Evolutionary conservation across 805 yeast genomes (phyloP), one percentile per base, ranked within the genome.

Genomic region (Starmerella stellata): DNA sequence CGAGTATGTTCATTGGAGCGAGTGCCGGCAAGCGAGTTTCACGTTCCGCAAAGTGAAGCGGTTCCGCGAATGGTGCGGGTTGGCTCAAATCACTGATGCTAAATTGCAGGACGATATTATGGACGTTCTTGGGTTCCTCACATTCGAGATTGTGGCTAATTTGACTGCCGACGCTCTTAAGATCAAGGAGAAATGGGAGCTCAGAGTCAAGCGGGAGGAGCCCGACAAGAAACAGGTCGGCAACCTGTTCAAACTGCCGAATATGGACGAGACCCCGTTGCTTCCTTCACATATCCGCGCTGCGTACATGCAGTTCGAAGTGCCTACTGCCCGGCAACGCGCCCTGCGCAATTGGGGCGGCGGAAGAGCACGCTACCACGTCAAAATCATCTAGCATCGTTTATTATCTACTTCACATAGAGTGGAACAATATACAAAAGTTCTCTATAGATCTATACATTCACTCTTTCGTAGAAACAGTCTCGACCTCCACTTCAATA

Each of bases 1-100:
- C 51, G 98, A 90, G 55, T 90, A 90, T 52, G 98, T 85, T 15
- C 98, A 90, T 56, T 90, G 96, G 95, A 80, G 94, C 11, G 98
- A 90, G 53, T 90, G 98, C 59, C 71, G 98, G 44, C 98, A 90
- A 57, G 96, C 96, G 1, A 76, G 92, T 42, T 90, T 90, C 56
- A 90, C 98, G 1, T 90, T 83, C 52, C 69, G 95, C 49, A 90
- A 90, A 56, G 78, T 79, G n/a, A 83, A 83, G 55, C 64, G 95
- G 52, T 90, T 90, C 55, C 70, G 87, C 52, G 98, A 90, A 51
- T 90, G 98, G 98, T 87, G 93, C 15, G 93, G 90, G 11, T 71
- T 87, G 33, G 60, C 81, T 1, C 76, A 73, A 38, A 61, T 90
- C 30, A 76, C 93, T 4, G 98, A 90, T 44, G 72, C 87, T 17